Evolutionary conservation across 129 eudicot species (phyloP), one percentile per base, ranked within the genome.

Genomic region (Helianthus tuberosus): DNA sequence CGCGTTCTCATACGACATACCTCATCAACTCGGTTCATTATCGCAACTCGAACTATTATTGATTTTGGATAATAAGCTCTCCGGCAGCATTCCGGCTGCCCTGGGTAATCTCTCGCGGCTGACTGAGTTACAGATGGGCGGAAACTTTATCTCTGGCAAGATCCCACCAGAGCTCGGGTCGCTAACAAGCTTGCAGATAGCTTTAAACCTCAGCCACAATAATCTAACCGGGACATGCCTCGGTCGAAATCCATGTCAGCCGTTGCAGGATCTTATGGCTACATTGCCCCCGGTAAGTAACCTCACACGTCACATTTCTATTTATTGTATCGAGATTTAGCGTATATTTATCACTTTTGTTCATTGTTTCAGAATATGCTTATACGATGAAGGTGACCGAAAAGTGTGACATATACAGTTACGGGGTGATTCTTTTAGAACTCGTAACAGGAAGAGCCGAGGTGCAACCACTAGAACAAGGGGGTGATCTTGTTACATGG

Each of bases 301-400:
- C 46, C 57, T 73, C 80, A 57, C 53, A 38, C 55, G 11, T 54
- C 11, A 5, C 11, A 32, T 58, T 75, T 58, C 11, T 73, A 8
- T 27, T 41, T 5, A 12, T 35, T 74, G 25, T 20, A 55, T 55
- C 14, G 62, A 20, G 3, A 17, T 55, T 17, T 55, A 55, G 62
- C 13, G 5, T 55, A 55, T 38, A 11, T 73, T 5, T 39, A 8
- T 69, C 8, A 11, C 15, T 11, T 51, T 60, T 59, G 17, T 50
- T 66, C 9, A 41, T 64, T 58, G 27, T 79, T 62, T 46, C 93
- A 93, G 98, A 93, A 88, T 93, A 93, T 75, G 98, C 98, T 6
- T 93, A 90, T 85, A 93, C 98, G 2, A 93, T 93, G 98, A 93
- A 93, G 84, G 93, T 93, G 38, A 90, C 98, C 0, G 99, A 95